These are phyloP conservation scores for Seiridium cupressi DNA, from an alignment of 2,329 filamentous ascomycete species.

Conservation along the genomic window DNA sequence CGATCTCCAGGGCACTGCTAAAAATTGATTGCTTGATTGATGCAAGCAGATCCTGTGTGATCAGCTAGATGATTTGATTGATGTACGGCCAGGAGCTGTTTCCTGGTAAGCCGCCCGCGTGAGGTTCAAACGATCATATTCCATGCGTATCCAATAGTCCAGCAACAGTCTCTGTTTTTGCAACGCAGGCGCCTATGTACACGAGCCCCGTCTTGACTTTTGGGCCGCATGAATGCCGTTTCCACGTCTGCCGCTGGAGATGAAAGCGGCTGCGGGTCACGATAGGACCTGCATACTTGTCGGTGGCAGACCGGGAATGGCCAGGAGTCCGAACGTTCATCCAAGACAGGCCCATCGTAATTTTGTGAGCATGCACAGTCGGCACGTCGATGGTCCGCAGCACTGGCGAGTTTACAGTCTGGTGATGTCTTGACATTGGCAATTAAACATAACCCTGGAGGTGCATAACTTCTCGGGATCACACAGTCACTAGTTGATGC, in stretches of 20 bases:
- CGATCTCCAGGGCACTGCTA: constrained; percentile 3
- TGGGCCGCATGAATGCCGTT: background rate
- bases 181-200: background rate
- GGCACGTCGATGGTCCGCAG: background rate
- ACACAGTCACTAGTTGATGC: background rate
- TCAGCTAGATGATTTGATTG: constrained; percentile 1
- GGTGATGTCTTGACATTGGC: background rate
- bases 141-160: background rate
- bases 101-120: background rate
- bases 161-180: background rate
- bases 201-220: background rate
- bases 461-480: constrained; percentile 1
- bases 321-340: background rate
- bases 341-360: background rate
- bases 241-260: background rate
- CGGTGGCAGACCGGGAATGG: background rate
- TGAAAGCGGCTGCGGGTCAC: background rate
- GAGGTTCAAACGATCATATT: background rate
- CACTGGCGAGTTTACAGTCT: background rate
- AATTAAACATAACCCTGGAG: background rate
- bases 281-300: background rate
- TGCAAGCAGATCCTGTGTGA: constrained; percentile 2
- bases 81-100: constrained; percentile 1
- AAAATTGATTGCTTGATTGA: background rate
- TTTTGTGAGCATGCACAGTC: background rate